These are phyloP conservation scores for Moniliophthora roreri DNA, from an alignment of 1,284 basidiomycete species.

Conservation along the genomic window DNA sequence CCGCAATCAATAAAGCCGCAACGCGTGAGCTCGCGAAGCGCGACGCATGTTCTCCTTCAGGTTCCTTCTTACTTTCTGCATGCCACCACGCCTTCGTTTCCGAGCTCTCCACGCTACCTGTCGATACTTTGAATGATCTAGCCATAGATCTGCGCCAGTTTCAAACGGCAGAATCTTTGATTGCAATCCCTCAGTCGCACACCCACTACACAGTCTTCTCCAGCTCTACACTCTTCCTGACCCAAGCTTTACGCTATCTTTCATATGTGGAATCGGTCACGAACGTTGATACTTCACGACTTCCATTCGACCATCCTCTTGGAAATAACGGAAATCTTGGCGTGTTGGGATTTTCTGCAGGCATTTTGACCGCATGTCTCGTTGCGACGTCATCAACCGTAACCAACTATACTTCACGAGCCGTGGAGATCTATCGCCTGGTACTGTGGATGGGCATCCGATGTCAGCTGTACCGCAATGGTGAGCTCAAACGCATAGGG, in stretches of 20 bases:
- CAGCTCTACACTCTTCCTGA: slow-evolving; percentile 47
- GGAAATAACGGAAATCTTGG: slow-evolving; percentile 35
- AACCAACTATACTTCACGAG: slow-evolving; percentile 41
- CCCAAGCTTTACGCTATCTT: slow-evolving; percentile 58
- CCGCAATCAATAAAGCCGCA: slow-evolving; percentile 30
- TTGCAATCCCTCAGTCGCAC: slow-evolving; percentile 2
- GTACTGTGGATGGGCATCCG: slow-evolving; percentile 61
- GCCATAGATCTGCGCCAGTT: slow-evolving; percentile 43
- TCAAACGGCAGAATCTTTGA: slow-evolving; percentile 40
- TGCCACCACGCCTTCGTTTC: slow-evolving; percentile 49
- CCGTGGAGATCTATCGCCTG: slow-evolving; percentile 52
- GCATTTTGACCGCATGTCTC: slow-evolving; percentile 58
- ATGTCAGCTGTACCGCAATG: slow-evolving; percentile 38
- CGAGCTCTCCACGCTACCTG: slow-evolving; percentile 46
- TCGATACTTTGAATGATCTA: slow-evolving; percentile 30
- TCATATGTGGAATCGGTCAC: slow-evolving; percentile 33
- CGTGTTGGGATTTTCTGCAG: slow-evolving; percentile 63
- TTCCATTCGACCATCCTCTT: slow-evolving; percentile 36
- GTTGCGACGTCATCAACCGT: slow-evolving; percentile 44
- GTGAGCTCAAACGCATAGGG: slow-evolving; percentile 22
- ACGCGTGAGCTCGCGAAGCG: slow-evolving; percentile 38
- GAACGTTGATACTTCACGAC: slow-evolving; percentile 24
- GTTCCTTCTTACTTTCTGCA: slow-evolving; percentile 43
- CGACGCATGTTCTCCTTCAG: slow-evolving; percentile 37
- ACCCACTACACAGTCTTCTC: slow-evolving; percentile 49